phyloP scores from a whole-genome alignment of 1,139 yeast genomes.

The Scheffersomyces insectosa region DNA sequence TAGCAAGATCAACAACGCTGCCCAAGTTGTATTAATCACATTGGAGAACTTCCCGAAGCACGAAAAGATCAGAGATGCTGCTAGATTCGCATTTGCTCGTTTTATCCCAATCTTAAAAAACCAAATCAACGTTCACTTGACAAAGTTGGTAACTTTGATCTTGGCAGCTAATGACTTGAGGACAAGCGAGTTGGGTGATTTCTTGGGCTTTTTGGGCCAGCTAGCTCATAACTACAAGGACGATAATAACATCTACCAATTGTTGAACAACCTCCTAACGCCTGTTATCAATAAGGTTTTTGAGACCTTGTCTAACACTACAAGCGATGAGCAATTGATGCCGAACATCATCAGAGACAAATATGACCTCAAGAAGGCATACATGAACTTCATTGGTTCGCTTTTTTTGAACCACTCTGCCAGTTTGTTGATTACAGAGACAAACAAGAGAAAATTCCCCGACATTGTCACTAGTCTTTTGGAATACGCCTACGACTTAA shows the following conservation, averaged over 20 bases:
- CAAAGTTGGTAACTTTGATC: slow-evolving; percentile 71
- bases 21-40: slow-evolving; percentile 83
- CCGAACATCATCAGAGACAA: slow-evolving; percentile 61
- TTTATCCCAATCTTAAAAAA: slow-evolving; percentile 67
- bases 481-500: slow-evolving; percentile 61
- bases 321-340: slow-evolving; percentile 19
- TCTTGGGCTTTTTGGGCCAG: slow-evolving; percentile 85
- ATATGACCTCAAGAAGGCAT: slow-evolving; percentile 64
- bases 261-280: slow-evolving; percentile 69
- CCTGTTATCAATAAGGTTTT: slow-evolving; percentile 74
- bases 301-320: slow-evolving; percentile 35
- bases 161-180: slow-evolving; percentile 66
- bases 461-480: slow-evolving; percentile 64
- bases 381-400: slow-evolving; percentile 67
- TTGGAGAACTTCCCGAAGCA: slow-evolving; percentile 70
- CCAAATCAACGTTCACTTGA: slow-evolving; percentile 56
- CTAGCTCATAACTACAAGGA: slow-evolving; percentile 74
- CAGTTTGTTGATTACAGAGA: slow-evolving; percentile 69
- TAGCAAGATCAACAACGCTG: slow-evolving; percentile 64
- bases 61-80: slow-evolving; percentile 78
- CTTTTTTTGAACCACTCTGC: slow-evolving; percentile 77
- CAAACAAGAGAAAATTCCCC: slow-evolving; percentile 64
- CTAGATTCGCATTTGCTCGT: slow-evolving; percentile 85
- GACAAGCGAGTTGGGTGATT: slow-evolving; percentile 71
- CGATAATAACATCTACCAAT: slow-evolving; percentile 67